Evolutionary conservation across 1,284 basidiomycete genomes (phyloP).

Genomic region (Pseudozyma pruni): DNA sequence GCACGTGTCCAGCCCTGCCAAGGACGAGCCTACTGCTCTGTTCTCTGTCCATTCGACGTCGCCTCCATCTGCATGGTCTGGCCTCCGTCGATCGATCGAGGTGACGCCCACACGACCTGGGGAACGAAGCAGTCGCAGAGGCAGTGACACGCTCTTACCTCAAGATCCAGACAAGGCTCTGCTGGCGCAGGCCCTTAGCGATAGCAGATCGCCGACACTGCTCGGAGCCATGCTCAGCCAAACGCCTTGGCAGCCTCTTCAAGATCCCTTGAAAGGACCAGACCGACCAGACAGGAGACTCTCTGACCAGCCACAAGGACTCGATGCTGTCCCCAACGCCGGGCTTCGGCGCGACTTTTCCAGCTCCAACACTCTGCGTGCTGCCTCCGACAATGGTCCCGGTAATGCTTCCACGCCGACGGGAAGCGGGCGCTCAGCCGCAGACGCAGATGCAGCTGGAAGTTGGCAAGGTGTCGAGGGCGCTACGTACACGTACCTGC

Average conservation of each 20-base stretch:
- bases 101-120: conserved; percentile 19
- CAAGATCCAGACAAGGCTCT: neutral
- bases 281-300: no score
- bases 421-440: neutral
- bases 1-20: conserved; percentile 10
- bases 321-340: neutral
- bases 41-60: conserved; percentile 4
- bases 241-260: neutral
- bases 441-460: neutral
- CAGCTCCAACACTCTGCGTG: conserved; percentile 42
- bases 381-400: neutral
- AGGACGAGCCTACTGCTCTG: neutral
- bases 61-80: conserved; percentile 18
- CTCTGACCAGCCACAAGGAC: neutral
- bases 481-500: neutral
- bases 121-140: neutral
- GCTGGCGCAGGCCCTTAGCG: conserved; percentile 1
- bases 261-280: neutral
- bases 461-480: neutral
- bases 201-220: neutral
- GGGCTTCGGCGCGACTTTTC: conserved; percentile 38
- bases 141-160: conserved; percentile 6
- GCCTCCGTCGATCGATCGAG: conserved; percentile 24
- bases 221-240: neutral
- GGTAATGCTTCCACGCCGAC: conserved; percentile 1